Evolutionary conservation across 208 protist species (phyloP), one percentile per base, ranked within the genome.

Genomic region (Phytomonas francai): DNA sequence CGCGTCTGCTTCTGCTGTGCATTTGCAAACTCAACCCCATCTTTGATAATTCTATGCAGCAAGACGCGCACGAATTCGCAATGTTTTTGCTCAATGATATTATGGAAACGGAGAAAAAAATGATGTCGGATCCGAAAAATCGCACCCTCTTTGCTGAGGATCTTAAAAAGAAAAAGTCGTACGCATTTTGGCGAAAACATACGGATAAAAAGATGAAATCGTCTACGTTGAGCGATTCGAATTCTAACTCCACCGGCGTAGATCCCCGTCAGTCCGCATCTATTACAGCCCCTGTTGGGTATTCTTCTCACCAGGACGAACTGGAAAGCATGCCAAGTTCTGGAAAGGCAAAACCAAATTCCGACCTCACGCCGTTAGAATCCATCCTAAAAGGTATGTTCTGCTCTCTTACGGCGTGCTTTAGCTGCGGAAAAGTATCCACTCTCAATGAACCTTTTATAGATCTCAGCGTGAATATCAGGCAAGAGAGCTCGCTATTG

Each of bases 21-120:
- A 81, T 94, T 54, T 62, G 73, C 33, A 62, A 74, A 22, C 74
- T 78, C 54, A 92, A 92, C 69, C 42, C 79, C 6, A 68, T 71
- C 30, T 97, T 97, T 74, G 76, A 85, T 66, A 91, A 87, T 71
- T 72, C 75, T 63, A 74, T 81, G 74, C 91, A 97, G 77, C 89
- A 95, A n/a, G 91, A 97, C 73, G 89, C 91, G 6, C 91, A 97
- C 71, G 91, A 97, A 77, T 95, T 95, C 76, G 71, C 83, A 12
- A 84, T 94, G 77, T 97, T 92, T 65, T 25, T 97, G n/a, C 63
- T 97, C 22, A 94, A 87, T 63, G 84, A 85, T 59, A 92, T 97
- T 42, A 82, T 85, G 12, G 89, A 97, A 28, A 85, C 78, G 51
- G 85, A 94, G 66, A 73, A 78, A 62, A 70, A 67, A n/a, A 88